These are phyloP conservation scores for Oryza rufipogon DNA, from an alignment of 176 grass and related monocot species.

Conservation along the genomic window DNA sequence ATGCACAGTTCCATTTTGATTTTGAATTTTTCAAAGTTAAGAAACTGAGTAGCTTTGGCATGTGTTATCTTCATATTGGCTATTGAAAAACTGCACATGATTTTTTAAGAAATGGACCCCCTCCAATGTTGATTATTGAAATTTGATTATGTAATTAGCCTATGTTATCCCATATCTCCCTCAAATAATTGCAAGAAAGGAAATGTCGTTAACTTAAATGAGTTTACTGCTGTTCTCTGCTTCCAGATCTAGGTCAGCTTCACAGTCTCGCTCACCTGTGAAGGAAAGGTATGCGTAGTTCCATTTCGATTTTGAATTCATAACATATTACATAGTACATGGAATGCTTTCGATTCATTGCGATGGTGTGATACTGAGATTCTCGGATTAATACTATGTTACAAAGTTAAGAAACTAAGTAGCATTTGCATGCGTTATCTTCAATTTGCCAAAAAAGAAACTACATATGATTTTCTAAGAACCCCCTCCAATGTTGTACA, in stretches of 20 bases:
- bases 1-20: slow-evolving; percentile 31
- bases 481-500: not conserved
- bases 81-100: not conserved
- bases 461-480: not conserved
- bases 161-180: not conserved
- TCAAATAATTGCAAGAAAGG: slow-evolving; percentile 14
- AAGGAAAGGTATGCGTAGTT: slow-evolving; percentile 43
- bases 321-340: no score
- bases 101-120: not conserved
- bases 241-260: slow-evolving; percentile 54
- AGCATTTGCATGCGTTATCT: not conserved
- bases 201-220: slow-evolving; percentile 13
- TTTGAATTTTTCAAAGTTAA: slow-evolving; percentile 13
- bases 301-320: slow-evolving; percentile 11
- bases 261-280: slow-evolving; percentile 47
- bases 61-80: not conserved
- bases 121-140: slow-evolving; percentile 6
- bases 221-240: slow-evolving; percentile 24
- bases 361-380: no score
- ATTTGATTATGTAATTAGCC: slow-evolving; percentile 14
- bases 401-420: slow-evolving; percentile 4
- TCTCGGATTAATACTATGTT: no score
- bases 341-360: no score
- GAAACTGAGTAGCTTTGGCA: not conserved
- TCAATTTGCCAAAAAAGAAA: not conserved